Evolutionary conservation across 495 filamentous ascomycete genomes (phyloP), one percentile per base, ranked within the genome.

Genomic region (Hypoxylon fuscum): DNA sequence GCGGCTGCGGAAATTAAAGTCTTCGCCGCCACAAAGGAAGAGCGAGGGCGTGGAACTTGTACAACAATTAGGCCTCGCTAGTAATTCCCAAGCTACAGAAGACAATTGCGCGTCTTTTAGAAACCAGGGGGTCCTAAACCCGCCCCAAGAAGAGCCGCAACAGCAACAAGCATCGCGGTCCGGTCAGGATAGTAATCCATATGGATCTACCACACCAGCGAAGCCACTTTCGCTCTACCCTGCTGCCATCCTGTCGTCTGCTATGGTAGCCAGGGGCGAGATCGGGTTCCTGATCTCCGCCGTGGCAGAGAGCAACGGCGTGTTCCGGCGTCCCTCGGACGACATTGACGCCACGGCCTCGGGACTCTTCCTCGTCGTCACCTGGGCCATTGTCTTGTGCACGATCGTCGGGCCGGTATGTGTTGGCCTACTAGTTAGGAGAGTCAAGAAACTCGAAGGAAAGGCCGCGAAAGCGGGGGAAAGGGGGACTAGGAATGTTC

Each of bases 271-370:
- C 0, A 81, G 90, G 29, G 91, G 90, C 2, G 90, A 96, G 68
- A 88, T 94, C 21, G 90, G 90, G 0, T 90, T 91, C 52, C 74
- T 94, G 17, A 90, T 95, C 55, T 86, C 89, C 5, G 86, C 89
- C 2, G 71, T 91, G 3, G 88, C 87, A 0, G 74, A 88, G 49
- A 82, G 80, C 9, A 68, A 81, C 20, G 83, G 86, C 0, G 79
- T 87, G n/a, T 88, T 89, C 59, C 60, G 56, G 3, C 52, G 55
- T 0, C 56, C 59, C 3, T 35, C 66, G 0, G 62, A 67, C 9
- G 74, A 70, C 10, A 25, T 58, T 0, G 78, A 85, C 12, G 72
- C 83, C 3, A 22, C 32, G 2, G 59, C 61, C 2, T 67, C 69
- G 0, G 68, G 72, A 27, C 69, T 78, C 5, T 93, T 89, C 64